Percentiles rank a stretch among this genome's conserved stretches.
These are phyloP conservation scores for Aspergillus haitiensis DNA, from an alignment of 495 filamentous ascomycete genomes.

Conservation along the genomic window DNA sequence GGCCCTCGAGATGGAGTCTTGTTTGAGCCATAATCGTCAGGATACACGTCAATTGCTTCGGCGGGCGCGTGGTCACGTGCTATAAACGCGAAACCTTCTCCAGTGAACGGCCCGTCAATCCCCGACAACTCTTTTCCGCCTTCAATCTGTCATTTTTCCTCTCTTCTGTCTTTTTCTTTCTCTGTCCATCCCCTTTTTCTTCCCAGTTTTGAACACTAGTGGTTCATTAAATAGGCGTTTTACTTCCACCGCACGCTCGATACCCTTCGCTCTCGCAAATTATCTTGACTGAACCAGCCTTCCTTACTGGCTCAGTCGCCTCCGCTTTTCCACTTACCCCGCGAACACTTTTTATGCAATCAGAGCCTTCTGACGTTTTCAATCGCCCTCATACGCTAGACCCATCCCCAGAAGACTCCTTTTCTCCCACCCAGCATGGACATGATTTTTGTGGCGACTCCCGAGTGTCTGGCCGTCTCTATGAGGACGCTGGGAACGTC, in stretches of 20 bases:
- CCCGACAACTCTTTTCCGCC: not conserved
- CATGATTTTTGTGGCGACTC: slow-evolving; percentile 49
- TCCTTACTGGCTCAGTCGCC: slow-evolving; percentile 67
- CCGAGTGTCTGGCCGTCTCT: slow-evolving; percentile 37
- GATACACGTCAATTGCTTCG: not conserved
- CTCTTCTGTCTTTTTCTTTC: slow-evolving; percentile 5
- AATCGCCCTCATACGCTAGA: slow-evolving; percentile 51
- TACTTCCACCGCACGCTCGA: slow-evolving; percentile 2
- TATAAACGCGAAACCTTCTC: slow-evolving; percentile 13
- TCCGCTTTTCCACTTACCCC: slow-evolving; percentile 33
- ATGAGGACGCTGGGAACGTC: slow-evolving; percentile 34
- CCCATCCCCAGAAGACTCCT: slow-evolving; percentile 41
- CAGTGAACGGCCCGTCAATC: not conserved
- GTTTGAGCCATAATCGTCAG: too few relatives aligned
- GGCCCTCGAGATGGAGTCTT: too few relatives aligned
- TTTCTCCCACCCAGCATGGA: slow-evolving; percentile 73
- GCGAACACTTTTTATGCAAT: slow-evolving; percentile 81
- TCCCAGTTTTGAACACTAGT: not conserved
- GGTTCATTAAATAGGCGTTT: not conserved
- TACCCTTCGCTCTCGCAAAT: not conserved
- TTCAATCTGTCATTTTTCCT: not conserved
- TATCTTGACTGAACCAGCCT: slow-evolving; percentile 44
- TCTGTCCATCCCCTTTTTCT: slow-evolving; percentile 5
- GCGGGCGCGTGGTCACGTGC: slow-evolving; percentile 27
- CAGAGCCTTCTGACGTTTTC: slow-evolving; percentile 66